phyloP scores from a whole-genome alignment of 2,329 filamentous ascomycete genomes.

The Phyllosticta capitalensis region DNA sequence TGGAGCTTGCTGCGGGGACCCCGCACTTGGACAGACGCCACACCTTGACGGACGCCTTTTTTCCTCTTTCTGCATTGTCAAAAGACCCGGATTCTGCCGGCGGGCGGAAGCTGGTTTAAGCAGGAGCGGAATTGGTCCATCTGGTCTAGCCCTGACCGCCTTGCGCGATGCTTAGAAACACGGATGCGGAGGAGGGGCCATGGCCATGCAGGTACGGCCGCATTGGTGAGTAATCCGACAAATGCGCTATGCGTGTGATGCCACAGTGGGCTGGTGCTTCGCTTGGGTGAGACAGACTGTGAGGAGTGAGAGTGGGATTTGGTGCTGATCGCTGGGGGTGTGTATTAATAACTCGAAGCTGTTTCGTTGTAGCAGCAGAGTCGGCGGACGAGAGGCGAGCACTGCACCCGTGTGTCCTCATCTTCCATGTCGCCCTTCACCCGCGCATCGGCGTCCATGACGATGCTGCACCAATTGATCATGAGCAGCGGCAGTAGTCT shows the following conservation, averaged over 20 bases:
- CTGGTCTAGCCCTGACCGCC: conserved; percentile 1
- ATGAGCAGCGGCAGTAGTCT: background rate
- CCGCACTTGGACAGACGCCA: background rate
- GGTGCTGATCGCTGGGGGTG: background rate
- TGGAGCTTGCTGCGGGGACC: background rate
- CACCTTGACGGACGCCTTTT: background rate
- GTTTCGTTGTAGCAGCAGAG: background rate
- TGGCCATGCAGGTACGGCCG: background rate
- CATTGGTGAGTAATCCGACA: background rate
- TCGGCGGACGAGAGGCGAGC: background rate
- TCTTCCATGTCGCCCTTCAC: background rate
- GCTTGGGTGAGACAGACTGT: background rate
- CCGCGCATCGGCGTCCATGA: too few relatives aligned
- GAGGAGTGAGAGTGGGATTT: background rate
- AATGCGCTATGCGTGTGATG: background rate
- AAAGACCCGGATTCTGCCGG: background rate
- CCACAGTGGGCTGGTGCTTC: background rate
- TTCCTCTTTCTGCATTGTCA: background rate
- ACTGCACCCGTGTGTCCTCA: background rate
- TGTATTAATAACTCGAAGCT: background rate
- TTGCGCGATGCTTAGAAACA: background rate
- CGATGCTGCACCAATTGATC: too few relatives aligned
- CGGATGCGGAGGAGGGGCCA: background rate
- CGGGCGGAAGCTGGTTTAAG: background rate
- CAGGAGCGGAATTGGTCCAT: conserved; percentile 13